Conservation (phyloP, 1,284 basidiomycete species). For the Ganoderma lucidum region DNA sequence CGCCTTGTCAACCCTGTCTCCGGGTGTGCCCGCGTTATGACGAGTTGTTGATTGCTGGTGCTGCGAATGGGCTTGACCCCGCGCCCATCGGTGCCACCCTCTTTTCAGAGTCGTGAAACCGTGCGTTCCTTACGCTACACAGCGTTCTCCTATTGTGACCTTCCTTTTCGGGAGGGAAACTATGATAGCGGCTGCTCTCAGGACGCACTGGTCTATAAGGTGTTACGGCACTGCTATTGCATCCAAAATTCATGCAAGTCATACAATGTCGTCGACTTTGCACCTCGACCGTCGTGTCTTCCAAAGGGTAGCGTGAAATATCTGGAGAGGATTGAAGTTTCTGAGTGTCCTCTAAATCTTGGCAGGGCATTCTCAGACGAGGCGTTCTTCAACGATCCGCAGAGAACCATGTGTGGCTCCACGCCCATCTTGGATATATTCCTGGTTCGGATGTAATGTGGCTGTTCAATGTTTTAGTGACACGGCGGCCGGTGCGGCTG, state of each 20-base stretch:
- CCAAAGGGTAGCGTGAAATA: too few species aligned
- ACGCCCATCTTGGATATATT: not conserved
- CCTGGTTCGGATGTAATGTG: not conserved
- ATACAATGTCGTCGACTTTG: not conserved
- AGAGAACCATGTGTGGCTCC: too few species aligned
- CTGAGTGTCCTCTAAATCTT: too few species aligned
- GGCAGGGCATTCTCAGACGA: too few species aligned
- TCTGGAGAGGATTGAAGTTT: too few species aligned
- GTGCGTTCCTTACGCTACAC: too few species aligned
- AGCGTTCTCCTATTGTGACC: not conserved
- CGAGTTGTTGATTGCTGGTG: too few species aligned
- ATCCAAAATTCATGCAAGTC: too few species aligned
- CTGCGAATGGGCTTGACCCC: not conserved
- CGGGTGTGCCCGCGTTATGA: too few species aligned
- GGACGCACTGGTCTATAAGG: not conserved
- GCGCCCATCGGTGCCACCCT: too few species aligned
- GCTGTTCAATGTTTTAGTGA: not conserved
- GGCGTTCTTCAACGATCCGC: too few species aligned
- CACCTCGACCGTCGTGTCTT: not conserved
- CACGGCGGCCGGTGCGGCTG: not conserved
- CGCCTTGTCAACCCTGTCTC: too few species aligned
- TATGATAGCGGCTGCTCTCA: not conserved
- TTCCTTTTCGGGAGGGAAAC: not conserved
- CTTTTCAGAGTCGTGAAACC: not conserved
- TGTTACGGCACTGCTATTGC: not conserved